phyloP scores from a whole-genome alignment of 768 basidiomycete genomes.

The Dentipellis sp. region DNA sequence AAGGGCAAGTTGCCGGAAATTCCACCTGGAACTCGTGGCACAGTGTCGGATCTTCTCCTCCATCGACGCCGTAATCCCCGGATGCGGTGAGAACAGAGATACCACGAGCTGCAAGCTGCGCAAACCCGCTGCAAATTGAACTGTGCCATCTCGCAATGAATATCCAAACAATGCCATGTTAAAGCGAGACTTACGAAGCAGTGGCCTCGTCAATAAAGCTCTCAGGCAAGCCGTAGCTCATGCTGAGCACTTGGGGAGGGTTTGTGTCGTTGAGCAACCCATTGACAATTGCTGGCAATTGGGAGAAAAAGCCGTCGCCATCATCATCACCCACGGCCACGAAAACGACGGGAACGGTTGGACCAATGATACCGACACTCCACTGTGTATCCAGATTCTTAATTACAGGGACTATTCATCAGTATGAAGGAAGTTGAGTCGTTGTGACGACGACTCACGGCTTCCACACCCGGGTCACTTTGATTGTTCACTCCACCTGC shows the following conservation, averaged over 20 bases:
- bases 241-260: slow-evolving; percentile 17
- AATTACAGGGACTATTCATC: background rate
- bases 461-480: background rate
- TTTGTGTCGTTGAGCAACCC: slow-evolving; percentile 12
- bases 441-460: background rate
- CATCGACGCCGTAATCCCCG: slow-evolving; percentile 29
- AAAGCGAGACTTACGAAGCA: slow-evolving; percentile 17
- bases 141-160: slow-evolving; percentile 4
- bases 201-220: slow-evolving; percentile 11
- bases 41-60: slow-evolving; percentile 13
- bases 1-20: slow-evolving; percentile 28
- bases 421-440: background rate
- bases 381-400: slow-evolving; percentile 29
- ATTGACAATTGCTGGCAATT: slow-evolving; percentile 20
- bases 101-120: slow-evolving; percentile 27
- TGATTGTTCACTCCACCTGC: slow-evolving; percentile 20
- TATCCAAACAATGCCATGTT: background rate
- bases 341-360: slow-evolving; percentile 16
- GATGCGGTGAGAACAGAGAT: slow-evolving; percentile 28
- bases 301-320: slow-evolving; percentile 16
- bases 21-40: slow-evolving; percentile 25
- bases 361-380: slow-evolving; percentile 24
- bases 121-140: slow-evolving; percentile 25
- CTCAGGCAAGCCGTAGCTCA: slow-evolving; percentile 26
- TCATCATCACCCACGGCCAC: slow-evolving; percentile 16